These are phyloP conservation scores for Lasiosphaeria hispida DNA, from an alignment of 495 filamentous ascomycete species.

Conservation along the genomic window DNA sequence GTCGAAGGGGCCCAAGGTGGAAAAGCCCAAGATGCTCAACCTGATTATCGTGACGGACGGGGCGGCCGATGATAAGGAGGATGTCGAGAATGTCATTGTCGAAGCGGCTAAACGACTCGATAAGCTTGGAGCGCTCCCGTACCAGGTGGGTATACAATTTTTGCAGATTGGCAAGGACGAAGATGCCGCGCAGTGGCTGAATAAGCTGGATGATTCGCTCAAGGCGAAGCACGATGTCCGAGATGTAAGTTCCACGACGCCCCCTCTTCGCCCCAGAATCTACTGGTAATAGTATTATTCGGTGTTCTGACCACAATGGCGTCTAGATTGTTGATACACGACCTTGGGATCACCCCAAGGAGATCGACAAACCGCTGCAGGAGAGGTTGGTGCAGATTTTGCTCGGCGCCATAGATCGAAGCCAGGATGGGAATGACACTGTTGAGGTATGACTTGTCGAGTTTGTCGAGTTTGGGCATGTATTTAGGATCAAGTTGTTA, in stretches of 20 bases:
- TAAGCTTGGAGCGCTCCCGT: slow-evolving; percentile 61
- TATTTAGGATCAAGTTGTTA: no score
- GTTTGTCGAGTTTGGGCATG: no score
- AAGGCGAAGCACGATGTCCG: slow-evolving; percentile 10
- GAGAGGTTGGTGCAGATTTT: slow-evolving; percentile 15
- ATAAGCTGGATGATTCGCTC: slow-evolving; percentile 14
- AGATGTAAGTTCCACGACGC: slow-evolving; percentile 15
- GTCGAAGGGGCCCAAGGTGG: slow-evolving; percentile 55
- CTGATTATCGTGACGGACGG: slow-evolving; percentile 86
- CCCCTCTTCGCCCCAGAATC: not conserved
- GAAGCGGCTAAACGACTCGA: slow-evolving; percentile 66
- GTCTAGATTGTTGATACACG: slow-evolving; percentile 21
- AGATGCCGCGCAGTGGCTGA: slow-evolving; percentile 38
- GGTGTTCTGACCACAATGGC: not conserved
- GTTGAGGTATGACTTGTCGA: no score
- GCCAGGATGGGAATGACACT: not conserved
- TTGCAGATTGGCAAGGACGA: slow-evolving; percentile 78
- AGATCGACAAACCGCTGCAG: slow-evolving; percentile 13
- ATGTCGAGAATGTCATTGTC: slow-evolving; percentile 60
- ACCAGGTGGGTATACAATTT: slow-evolving; percentile 86
- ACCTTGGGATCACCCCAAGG: slow-evolving; percentile 12
- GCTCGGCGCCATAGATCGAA: slow-evolving; percentile 12
- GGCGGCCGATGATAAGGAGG: slow-evolving; percentile 65
- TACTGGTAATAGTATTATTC: not conserved
- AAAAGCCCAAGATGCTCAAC: slow-evolving; percentile 83